Evolutionary conservation across 257 asterid genomes (phyloP).

Genomic region (Solanum verrucosum): DNA sequence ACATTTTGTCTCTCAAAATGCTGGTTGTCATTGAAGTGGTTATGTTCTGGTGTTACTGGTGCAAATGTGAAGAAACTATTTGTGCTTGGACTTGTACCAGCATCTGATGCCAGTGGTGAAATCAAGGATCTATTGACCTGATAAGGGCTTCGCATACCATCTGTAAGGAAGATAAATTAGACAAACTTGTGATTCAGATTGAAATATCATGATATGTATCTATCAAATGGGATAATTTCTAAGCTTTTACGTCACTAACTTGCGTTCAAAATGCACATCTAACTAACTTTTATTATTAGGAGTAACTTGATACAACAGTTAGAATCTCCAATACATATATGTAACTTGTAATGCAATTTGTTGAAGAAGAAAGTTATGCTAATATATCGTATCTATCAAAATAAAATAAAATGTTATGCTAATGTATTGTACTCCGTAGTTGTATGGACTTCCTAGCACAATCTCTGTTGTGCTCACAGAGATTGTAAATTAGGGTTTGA

Average conservation of each 20-base stretch:
- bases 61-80: conserved; percentile 25
- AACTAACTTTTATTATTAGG: not conserved
- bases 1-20: conserved; percentile 19
- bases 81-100: conserved; percentile 27
- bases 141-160: conserved; percentile 21
- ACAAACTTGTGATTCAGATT: not conserved
- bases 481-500: not conserved
- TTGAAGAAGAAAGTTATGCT: not conserved
- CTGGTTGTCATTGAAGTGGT: conserved; percentile 27
- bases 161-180: conserved; percentile 19
- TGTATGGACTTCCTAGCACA: not conserved
- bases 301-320: not conserved
- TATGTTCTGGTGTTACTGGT: conserved; percentile 55
- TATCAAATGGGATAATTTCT: not conserved
- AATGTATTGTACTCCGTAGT: not conserved
- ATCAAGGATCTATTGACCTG: conserved; percentile 20
- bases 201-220: not conserved
- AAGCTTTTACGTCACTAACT: not conserved
- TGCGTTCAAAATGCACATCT: not conserved
- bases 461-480: not conserved
- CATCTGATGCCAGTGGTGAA: conserved; percentile 29
- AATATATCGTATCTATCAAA: not conserved
- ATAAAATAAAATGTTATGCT: not conserved
- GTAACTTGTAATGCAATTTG: not conserved
- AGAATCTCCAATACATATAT: not conserved